Evolutionary conservation across 2,329 filamentous ascomycete species (phyloP), one percentile per base, ranked within the genome.

Genomic region (Mariannaea elegans): DNA sequence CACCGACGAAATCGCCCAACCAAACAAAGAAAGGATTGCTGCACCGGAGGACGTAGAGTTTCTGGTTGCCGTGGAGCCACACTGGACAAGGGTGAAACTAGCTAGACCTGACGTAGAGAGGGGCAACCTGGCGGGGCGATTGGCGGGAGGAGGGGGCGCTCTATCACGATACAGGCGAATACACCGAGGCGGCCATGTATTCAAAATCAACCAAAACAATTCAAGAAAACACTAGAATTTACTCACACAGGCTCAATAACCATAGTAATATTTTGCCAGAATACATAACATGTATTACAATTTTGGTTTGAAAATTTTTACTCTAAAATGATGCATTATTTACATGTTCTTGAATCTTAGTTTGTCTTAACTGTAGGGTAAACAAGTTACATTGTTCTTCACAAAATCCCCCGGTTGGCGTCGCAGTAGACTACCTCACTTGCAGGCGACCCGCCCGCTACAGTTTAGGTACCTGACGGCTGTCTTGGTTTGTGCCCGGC

Each of bases 81-180:
- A 23, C 55, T 51, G 39, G 53, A 58, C 63, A 52, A 61, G 57
- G 52, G 60, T 51, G 36, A 46, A 42, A 52, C 57, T 42, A 53
- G 54, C 31, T 39, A 47, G 13, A 39, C 55, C 42, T 57, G 61
- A 66, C 52, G 67, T 70, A 69, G 68, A 61, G 68, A 70, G 68
- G 68, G 67, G 68, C 67, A 70, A 70, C 68, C 67, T 67, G 56
- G 68, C 66, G 65, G 68, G 66, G 64, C 56, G 38, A 62, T 62
- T 56, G 58, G 57, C 42, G 41, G 54, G 54, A 50, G 53, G 49
- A 58, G 65, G 57, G 52, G 58, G 64, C 58, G 52, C 63, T 31
- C 31, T 44, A 42, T 36, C 55, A 44, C 39, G 32, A 27, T 38
- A 29, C 38, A 49, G 32, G 14, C 4, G 12, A 36, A 14, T 36